Evolutionary conservation across 352 stramenopile genomes (phyloP).

Genomic region (Phytophthora ohioensis): DNA sequence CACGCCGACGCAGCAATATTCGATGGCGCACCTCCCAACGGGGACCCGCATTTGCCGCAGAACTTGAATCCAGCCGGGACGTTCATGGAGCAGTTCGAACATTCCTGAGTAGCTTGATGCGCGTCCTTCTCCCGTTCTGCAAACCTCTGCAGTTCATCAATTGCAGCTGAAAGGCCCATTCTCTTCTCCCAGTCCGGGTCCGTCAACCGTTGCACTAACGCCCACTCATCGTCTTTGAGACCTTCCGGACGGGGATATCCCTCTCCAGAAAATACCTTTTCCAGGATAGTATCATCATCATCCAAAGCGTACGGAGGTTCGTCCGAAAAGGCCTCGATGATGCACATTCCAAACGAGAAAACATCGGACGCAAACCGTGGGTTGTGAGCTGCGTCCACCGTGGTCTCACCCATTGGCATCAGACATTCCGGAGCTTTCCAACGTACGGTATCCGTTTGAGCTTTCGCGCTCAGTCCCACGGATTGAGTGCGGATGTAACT

Average conservation of each 20-base stretch:
- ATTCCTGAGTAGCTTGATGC: constrained; percentile 23
- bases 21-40: neutral
- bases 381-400: constrained; percentile 10
- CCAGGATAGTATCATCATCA: constrained; percentile 42
- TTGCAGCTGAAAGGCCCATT: constrained; percentile 13
- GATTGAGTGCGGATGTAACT: constrained; percentile 48
- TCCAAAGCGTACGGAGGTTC: constrained; percentile 44
- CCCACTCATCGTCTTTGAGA: constrained; percentile 31
- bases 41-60: constrained; percentile 35
- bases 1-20: neutral
- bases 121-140: constrained; percentile 30
- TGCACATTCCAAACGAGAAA: constrained; percentile 57
- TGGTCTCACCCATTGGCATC: constrained; percentile 16
- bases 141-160: constrained; percentile 19
- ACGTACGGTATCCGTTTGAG: constrained; percentile 45
- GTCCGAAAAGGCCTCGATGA: constrained; percentile 48
- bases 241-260: constrained; percentile 21
- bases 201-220: constrained; percentile 18
- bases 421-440: constrained; percentile 59
- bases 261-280: constrained; percentile 25
- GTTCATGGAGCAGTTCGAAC: constrained; percentile 21
- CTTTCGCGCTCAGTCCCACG: constrained; percentile 36
- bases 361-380: constrained; percentile 48
- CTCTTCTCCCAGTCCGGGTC: constrained; percentile 19
- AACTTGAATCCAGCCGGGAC: constrained; percentile 34